A percentile compares a stretch with the other conserved stretches of the same genome.
Evolutionary conservation across 345 rosid species (phyloP).

Genomic region (Aquilaria yunnanensis): DNA sequence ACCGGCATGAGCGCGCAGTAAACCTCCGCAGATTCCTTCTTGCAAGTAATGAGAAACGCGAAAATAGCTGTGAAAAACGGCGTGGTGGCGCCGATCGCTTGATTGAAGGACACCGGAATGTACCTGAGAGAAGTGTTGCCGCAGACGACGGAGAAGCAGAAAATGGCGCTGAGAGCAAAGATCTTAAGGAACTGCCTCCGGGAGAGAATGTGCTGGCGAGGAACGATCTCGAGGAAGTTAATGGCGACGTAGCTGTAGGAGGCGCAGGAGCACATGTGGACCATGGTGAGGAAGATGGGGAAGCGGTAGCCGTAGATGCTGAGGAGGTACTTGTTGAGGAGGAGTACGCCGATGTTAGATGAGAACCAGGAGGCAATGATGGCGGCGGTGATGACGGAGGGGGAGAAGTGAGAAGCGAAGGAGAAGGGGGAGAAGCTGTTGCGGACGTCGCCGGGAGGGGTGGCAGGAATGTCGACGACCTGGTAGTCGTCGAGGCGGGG

Average conservation of each 20-base stretch:
- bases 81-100: slow-evolving; percentile 96
- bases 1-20: slow-evolving; percentile 86
- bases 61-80: slow-evolving; percentile 97
- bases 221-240: slow-evolving; percentile 65
- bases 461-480: slow-evolving; percentile 71
- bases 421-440: slow-evolving; percentile 24
- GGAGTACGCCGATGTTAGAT: slow-evolving; percentile 92
- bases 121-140: slow-evolving; percentile 92
- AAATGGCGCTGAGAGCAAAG: slow-evolving; percentile 69
- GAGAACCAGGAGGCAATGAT: slow-evolving; percentile 87
- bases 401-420: slow-evolving; percentile 44
- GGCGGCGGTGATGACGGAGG: slow-evolving; percentile 53
- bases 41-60: slow-evolving; percentile 83
- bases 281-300: slow-evolving; percentile 93
- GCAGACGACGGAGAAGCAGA: slow-evolving; percentile 93
- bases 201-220: slow-evolving; percentile 76
- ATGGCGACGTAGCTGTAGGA: slow-evolving; percentile 73
- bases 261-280: slow-evolving; percentile 89
- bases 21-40: slow-evolving; percentile 80
- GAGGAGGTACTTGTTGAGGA: slow-evolving; percentile 91
- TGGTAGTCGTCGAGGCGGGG: slow-evolving; percentile 55
- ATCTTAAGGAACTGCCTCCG: slow-evolving; percentile 78
- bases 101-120: slow-evolving; percentile 96
- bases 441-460: slow-evolving; percentile 73
- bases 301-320: slow-evolving; percentile 84